Base-by-base conservation (phyloP, 106 monocot species). In the Acorus calamus region DNA sequence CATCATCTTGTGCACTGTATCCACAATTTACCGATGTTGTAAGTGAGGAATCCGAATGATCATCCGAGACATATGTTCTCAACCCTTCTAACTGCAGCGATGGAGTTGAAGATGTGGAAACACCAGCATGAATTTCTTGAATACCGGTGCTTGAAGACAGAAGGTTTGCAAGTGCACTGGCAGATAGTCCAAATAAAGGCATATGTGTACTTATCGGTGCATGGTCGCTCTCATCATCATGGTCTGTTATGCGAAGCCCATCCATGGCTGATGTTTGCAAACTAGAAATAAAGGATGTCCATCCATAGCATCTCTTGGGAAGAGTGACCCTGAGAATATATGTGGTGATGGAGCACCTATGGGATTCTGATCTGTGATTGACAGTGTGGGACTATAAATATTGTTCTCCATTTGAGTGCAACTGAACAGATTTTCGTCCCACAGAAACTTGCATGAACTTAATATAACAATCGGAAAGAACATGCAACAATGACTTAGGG, bases 401-500 rank as follows among this genome's bases (percentile, higher is more conserved):
- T 83, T 65, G 57, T 73, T 78, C 64, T 89, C 89, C 84, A 89
- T 89, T 57, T 45, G 12, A 45, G 58, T n/a, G n/a, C n/a, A n/a
- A n/a, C n/a, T n/a, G n/a, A n/a, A n/a, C n/a, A n/a, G 28, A 28
- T 28, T 28, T 28, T 28, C 28, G 28, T 28, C 28, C 28, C 28
- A 28, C 28, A 28, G 28, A 28, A 28, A 28, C 1, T 28, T 28
- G 28, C 28, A 28, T 1, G 28, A 28, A 28, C 28, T 28, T 28
- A 28, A 28, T 28, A 28, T 28, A 28, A 28, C 28, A 28, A 28
- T 28, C 28, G 28, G 28, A 28, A 28, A 28, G 28, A 28, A 28
- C 28, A 28, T 28, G 28, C 28, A 28, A 28, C 28, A 28, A 28
- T 28, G 28, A 28, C 28, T 28, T 28, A 28, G 28, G 28, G 28